phyloP scores from a whole-genome alignment of 2,329 filamentous ascomycete genomes.

The Pseudogymnoascus sp. region DNA sequence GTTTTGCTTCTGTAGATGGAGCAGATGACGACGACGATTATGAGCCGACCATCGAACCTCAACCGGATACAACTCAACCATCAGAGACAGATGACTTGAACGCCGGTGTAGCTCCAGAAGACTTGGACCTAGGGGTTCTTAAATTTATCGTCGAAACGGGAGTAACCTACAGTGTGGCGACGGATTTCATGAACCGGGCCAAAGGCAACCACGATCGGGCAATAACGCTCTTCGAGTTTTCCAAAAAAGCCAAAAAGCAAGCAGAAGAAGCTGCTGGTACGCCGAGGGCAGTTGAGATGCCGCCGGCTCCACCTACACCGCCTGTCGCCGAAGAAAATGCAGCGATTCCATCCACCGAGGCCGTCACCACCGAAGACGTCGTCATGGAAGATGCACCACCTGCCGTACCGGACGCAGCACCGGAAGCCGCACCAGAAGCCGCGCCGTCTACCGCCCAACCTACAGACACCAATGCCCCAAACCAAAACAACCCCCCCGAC shows the following conservation, averaged over 20 bases:
- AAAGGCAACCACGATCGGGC: not conserved
- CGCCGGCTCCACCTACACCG: not conserved
- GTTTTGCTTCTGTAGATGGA: not conserved
- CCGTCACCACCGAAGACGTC: not conserved
- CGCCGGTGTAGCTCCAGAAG: not conserved
- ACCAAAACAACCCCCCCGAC: not conserved
- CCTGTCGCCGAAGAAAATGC: not conserved
- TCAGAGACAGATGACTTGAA: not conserved
- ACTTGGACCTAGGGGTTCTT: not conserved
- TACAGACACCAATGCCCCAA: not conserved
- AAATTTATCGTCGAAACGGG: not conserved
- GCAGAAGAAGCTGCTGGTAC: not conserved
- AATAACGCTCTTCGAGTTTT: not conserved
- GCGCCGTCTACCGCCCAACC: not conserved
- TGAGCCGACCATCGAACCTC: not conserved
- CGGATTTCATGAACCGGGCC: not conserved
- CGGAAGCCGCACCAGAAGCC: not conserved
- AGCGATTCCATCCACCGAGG: not conserved
- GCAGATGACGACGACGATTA: not conserved
- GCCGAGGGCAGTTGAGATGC: not conserved
- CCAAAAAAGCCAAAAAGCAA: not conserved
- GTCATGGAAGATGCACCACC: not conserved
- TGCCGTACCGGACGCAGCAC: not conserved
- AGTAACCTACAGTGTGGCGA: not conserved
- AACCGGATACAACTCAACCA: not conserved